Conservation (phyloP, 192 early-diverging fungal genomes). For the Chytriomyces hyalinus region DNA sequence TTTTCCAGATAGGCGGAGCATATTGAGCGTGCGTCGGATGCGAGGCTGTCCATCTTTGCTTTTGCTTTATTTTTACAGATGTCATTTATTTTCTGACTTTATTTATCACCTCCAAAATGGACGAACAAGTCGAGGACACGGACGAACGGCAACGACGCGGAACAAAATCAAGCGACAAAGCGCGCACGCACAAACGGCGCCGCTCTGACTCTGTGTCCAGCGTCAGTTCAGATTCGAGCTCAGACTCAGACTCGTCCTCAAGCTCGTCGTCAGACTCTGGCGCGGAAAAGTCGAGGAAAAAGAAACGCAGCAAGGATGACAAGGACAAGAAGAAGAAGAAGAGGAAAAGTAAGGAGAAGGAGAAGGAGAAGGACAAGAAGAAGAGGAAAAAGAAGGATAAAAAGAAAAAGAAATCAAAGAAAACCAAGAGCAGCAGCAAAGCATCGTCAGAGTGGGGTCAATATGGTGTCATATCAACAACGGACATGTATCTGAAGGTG, state of each 20-base stretch:
- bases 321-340: slow-evolving; percentile 27
- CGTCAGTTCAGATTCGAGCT: neutral
- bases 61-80: too few relatives aligned
- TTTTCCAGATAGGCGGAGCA: slow-evolving; percentile 12
- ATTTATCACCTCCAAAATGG: neutral
- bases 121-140: neutral
- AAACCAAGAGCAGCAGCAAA: slow-evolving; percentile 24
- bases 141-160: neutral
- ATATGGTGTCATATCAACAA: slow-evolving; percentile 36
- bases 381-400: slow-evolving; percentile 46
- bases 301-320: slow-evolving; percentile 33
- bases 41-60: neutral
- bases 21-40: neutral
- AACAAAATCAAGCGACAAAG: neutral
- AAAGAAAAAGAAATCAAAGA: slow-evolving; percentile 35
- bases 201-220: neutral
- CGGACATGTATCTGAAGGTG: slow-evolving; percentile 34
- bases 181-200: too few relatives aligned
- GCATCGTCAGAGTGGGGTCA: slow-evolving; percentile 23
- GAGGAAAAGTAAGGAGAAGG: slow-evolving; percentile 27
- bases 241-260: slow-evolving; percentile 9
- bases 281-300: slow-evolving; percentile 18
- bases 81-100: neutral
- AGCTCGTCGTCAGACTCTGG: neutral
- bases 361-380: slow-evolving; percentile 34